Conservation (phyloP, 805 yeast genomes). For the Ogataea angusta region DNA sequence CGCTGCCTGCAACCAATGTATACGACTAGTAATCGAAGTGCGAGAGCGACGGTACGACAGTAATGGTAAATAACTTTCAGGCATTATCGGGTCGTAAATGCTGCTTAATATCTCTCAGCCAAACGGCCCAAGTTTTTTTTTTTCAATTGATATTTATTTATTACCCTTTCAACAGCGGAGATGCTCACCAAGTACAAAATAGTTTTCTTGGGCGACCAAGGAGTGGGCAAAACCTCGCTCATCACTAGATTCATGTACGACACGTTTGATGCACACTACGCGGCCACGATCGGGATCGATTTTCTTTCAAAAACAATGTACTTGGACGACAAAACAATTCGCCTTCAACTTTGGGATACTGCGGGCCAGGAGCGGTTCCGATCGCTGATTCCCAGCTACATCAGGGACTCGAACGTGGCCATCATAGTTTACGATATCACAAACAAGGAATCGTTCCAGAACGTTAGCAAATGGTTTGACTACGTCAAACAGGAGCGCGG, state of each 20-base stretch:
- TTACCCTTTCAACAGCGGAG: slow-evolving; percentile 8
- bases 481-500: slow-evolving; percentile 95
- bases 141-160: neutral
- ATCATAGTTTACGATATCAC: slow-evolving; percentile 94
- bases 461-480: slow-evolving; percentile 87
- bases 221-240: slow-evolving; percentile 94
- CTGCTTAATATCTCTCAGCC: no score
- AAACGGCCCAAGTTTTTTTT: neutral
- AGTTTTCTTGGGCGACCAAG: slow-evolving; percentile 95
- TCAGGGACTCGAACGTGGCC: slow-evolving; percentile 96
- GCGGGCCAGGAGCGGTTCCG: slow-evolving; percentile 97
- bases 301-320: slow-evolving; percentile 92
- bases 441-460: slow-evolving; percentile 76
- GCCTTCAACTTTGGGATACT: slow-evolving; percentile 96
- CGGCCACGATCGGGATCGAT: slow-evolving; percentile 96
- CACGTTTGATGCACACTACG: slow-evolving; percentile 92
- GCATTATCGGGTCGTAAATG: neutral
- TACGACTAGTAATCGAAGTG: neutral
- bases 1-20: neutral
- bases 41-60: neutral
- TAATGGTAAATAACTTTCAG: neutral
- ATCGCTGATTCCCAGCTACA: slow-evolving; percentile 91
- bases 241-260: slow-evolving; percentile 98
- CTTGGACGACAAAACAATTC: slow-evolving; percentile 89
- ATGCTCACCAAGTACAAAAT: slow-evolving; percentile 73